Evolutionary conservation across 2,329 filamentous ascomycete species (phyloP).

Genomic region (Chaetothyriales sp.): DNA sequence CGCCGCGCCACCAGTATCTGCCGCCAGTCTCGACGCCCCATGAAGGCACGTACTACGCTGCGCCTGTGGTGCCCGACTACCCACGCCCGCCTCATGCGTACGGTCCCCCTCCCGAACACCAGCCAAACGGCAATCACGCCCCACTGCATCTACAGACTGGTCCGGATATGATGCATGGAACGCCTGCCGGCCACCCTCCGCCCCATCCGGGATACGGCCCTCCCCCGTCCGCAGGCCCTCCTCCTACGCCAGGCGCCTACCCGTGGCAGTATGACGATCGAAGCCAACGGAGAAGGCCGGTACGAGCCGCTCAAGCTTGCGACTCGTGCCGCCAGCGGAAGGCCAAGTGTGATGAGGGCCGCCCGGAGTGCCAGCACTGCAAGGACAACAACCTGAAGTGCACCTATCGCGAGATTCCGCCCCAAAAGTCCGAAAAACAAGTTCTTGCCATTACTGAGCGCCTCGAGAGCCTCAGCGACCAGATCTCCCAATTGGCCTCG

Average conservation of each 20-base stretch:
- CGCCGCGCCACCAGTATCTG: slow-evolving; percentile 13
- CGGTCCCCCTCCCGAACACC: slow-evolving; percentile 9
- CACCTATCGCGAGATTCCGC: slow-evolving; percentile 78
- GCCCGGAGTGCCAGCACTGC: slow-evolving; percentile 69
- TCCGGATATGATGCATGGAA: slow-evolving; percentile 16
- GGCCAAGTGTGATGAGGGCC: slow-evolving; percentile 79
- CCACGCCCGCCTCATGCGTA: slow-evolving; percentile 12
- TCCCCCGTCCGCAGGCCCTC: slow-evolving; percentile 12
- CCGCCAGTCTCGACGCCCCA: slow-evolving; percentile 12
- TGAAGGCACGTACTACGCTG: slow-evolving; percentile 12
- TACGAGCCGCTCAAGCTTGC: slow-evolving; percentile 50
- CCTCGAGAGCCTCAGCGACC: slow-evolving; percentile 10
- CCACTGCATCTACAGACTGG: slow-evolving; percentile 13
- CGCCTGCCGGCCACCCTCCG: slow-evolving; percentile 8
- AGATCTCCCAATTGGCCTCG: slow-evolving; percentile 7
- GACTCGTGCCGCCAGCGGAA: slow-evolving; percentile 77
- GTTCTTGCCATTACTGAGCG: slow-evolving; percentile 13
- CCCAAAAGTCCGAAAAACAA: slow-evolving; percentile 57
- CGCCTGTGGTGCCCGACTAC: slow-evolving; percentile 12
- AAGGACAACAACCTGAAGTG: slow-evolving; percentile 72
- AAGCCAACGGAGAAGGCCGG: slow-evolving; percentile 12
- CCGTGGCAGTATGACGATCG: slow-evolving; percentile 6
- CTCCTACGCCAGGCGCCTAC: slow-evolving; percentile 5
- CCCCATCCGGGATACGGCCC: slow-evolving; percentile 8
- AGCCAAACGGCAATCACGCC: slow-evolving; percentile 12